Evolutionary conservation across 179 eudicot species (phyloP).

Genomic region (Beta macrorhiza): DNA sequence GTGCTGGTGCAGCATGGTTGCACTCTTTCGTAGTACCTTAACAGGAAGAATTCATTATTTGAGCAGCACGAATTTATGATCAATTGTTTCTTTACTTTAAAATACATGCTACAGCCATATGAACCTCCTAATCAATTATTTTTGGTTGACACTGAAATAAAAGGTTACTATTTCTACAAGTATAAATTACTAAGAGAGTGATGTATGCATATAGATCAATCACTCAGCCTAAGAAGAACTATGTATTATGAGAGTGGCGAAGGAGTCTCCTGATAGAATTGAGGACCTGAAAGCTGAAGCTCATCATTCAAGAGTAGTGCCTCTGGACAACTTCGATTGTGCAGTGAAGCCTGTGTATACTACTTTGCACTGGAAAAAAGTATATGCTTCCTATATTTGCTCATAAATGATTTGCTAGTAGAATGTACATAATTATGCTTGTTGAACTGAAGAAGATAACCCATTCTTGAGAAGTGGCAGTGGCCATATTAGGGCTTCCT

Average conservation of each 20-base stretch:
- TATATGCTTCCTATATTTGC: slow-evolving; percentile 23
- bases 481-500: slow-evolving; percentile 64
- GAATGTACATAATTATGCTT: slow-evolving; percentile 42
- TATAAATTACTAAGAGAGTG: slow-evolving; percentile 20
- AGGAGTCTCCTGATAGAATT: slow-evolving; percentile 30
- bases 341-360: slow-evolving; percentile 28
- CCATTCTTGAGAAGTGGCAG: slow-evolving; percentile 30
- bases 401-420: slow-evolving; percentile 42
- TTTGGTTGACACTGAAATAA: not conserved
- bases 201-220: slow-evolving; percentile 18
- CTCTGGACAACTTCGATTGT: slow-evolving; percentile 28
- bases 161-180: slow-evolving; percentile 14
- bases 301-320: slow-evolving; percentile 21
- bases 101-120: slow-evolving; percentile 1
- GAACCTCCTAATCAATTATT: slow-evolving; percentile 22
- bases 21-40: not conserved
- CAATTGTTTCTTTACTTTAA: slow-evolving; percentile 1
- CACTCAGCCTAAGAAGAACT: slow-evolving; percentile 32
- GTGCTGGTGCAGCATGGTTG: not conserved
- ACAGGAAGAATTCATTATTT: not conserved
- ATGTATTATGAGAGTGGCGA: slow-evolving; percentile 25
- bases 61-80: not conserved
- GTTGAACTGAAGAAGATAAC: slow-evolving; percentile 43
- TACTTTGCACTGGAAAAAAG: slow-evolving; percentile 31
- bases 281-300: slow-evolving; percentile 30